Evolutionary conservation across 345 rosid genomes (phyloP).

Genomic region (Diplotaxis tenuifolia): DNA sequence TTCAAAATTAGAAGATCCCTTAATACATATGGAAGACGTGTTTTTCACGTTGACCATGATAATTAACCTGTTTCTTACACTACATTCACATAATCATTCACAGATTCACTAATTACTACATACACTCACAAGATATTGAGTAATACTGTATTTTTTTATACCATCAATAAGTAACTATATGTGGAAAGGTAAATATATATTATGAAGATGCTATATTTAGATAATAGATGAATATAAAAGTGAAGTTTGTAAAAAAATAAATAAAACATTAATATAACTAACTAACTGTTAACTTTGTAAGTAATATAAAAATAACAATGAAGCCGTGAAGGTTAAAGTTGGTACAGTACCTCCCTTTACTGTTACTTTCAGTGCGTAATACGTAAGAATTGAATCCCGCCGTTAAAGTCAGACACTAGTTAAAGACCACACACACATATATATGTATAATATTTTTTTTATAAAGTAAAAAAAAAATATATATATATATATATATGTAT

Average conservation of each 20-base stretch:
- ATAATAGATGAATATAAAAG: slow-evolving; percentile 28
- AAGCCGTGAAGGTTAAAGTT: slow-evolving; percentile 11
- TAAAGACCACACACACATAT: not conserved
- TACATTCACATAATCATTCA: no score
- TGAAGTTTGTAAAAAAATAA: not conserved
- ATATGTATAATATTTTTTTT: no score
- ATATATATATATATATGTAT: no score
- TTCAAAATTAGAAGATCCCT: not conserved
- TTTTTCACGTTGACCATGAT: not conserved
- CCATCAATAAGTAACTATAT: slow-evolving; percentile 3
- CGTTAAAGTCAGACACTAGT: slow-evolving; percentile 29
- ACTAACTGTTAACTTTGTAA: slow-evolving; percentile 9
- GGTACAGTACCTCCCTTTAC: slow-evolving; percentile 11
- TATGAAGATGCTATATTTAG: slow-evolving; percentile 16
- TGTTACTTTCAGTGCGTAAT: not conserved
- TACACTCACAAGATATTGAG: not conserved
- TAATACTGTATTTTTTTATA: no score
- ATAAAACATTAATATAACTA: slow-evolving; percentile 1
- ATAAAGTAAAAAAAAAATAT: no score
- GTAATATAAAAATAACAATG: not conserved
- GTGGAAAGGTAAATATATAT: not conserved
- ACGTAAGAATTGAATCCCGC: slow-evolving; percentile 26
- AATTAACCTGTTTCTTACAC: no score
- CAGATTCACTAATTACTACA: not conserved
- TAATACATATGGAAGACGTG: not conserved